Evolutionary conservation across 768 basidiomycete genomes (phyloP).

Genomic region (Rhodosporidiobolus sp.): DNA sequence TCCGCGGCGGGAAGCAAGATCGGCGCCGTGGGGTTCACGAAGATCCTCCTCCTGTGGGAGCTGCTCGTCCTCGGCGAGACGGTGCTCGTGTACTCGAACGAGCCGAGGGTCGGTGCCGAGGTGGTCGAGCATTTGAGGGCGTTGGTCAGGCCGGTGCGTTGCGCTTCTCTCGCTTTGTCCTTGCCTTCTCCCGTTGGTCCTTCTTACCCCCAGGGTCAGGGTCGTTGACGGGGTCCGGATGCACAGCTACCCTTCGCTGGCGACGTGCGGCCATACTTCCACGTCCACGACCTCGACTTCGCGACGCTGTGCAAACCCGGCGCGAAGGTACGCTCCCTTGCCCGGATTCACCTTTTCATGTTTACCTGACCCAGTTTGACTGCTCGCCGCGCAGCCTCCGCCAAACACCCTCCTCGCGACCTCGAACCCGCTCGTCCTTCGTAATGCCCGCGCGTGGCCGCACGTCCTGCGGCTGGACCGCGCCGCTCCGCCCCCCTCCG

Average conservation of each 20-base stretch:
- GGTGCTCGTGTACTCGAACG: constrained; percentile 76
- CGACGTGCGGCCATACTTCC: constrained; percentile 90
- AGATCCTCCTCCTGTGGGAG: constrained; percentile 70
- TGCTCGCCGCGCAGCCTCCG: constrained; percentile 40
- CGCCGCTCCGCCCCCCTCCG: neutral
- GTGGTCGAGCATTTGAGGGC: constrained; percentile 90
- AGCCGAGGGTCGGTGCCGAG: constrained; percentile 72
- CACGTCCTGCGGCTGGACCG: constrained; percentile 69
- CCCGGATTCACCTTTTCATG: neutral
- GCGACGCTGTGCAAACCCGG: constrained; percentile 67
- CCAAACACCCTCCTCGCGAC: constrained; percentile 73
- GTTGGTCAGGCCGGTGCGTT: constrained; percentile 71
- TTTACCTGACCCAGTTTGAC: neutral
- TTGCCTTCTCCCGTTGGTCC: neutral
- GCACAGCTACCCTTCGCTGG: constrained; percentile 72
- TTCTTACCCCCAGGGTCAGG: no score
- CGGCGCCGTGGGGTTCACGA: constrained; percentile 44
- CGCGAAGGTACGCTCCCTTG: constrained; percentile 46
- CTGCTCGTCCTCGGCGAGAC: constrained; percentile 87
- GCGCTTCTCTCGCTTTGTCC: neutral
- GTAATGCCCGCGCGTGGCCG: constrained; percentile 74
- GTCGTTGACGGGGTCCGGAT: neutral
- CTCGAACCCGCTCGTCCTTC: constrained; percentile 83
- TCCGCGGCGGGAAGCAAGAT: neutral
- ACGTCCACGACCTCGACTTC: constrained; percentile 76